Conservation (phyloP, 345 rosid genomes). For the Lumnitzera littorea region DNA sequence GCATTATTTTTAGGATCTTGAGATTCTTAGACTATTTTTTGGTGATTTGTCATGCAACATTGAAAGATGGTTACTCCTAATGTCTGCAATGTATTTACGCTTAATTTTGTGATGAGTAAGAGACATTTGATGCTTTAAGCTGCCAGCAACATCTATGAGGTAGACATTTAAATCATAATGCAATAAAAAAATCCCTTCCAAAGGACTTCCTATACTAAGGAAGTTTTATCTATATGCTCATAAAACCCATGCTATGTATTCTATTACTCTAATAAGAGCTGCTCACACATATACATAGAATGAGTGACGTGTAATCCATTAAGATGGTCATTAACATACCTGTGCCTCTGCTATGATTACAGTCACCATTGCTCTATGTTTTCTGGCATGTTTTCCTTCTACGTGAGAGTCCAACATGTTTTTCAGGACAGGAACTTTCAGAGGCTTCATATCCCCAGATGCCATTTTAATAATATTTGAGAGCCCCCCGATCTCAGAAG, state of each 20-base stretch:
- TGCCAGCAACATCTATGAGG: too few species aligned
- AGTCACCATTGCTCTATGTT: constrained; percentile 62
- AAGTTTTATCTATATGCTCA: too few species aligned
- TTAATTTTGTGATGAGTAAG: too few species aligned
- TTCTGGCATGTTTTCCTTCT: constrained; percentile 42
- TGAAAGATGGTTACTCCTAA: too few species aligned
- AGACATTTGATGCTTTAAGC: too few species aligned
- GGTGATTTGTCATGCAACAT: too few species aligned
- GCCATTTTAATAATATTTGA: constrained; percentile 66
- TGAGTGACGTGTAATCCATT: neutral
- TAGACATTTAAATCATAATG: too few species aligned
- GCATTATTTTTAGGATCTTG: too few species aligned
- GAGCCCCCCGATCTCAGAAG: constrained; percentile 52
- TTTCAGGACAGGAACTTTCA: constrained; percentile 83
- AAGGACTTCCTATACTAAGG: too few species aligned
- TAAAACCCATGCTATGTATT: neutral
- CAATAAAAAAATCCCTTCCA: too few species aligned
- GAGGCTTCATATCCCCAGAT: constrained; percentile 77
- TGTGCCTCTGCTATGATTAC: constrained; percentile 62
- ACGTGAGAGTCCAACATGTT: constrained; percentile 84
- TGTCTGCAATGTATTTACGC: too few species aligned
- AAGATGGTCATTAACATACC: constrained; percentile 25
- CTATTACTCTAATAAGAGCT: neutral
- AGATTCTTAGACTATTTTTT: too few species aligned
- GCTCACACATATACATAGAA: neutral